These are phyloP conservation scores for Waltergamsia citrina DNA, from an alignment of 2,329 filamentous ascomycete species.

Conservation along the genomic window DNA sequence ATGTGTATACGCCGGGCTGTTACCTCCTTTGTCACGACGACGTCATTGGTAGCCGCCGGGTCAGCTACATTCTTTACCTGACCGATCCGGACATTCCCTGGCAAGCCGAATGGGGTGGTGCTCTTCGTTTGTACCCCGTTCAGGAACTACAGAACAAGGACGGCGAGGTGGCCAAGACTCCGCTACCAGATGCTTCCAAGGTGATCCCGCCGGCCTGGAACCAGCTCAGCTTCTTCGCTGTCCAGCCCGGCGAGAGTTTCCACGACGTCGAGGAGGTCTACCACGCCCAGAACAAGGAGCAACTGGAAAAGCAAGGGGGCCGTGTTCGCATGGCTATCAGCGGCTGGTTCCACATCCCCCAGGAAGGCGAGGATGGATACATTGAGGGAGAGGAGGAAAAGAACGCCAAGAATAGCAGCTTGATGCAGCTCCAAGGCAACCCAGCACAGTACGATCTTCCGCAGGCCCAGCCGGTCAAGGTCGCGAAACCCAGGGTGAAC, in stretches of 20 bases:
- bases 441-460: constrained; percentile 84
- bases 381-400: constrained; percentile 81
- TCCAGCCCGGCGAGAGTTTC: constrained; percentile 97
- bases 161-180: constrained; percentile 69
- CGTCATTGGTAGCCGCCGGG: constrained; percentile 90
- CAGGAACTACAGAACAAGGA: constrained; percentile 49
- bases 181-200: constrained; percentile 67
- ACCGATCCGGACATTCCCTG: constrained; percentile 86
- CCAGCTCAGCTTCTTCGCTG: constrained; percentile 95
- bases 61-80: constrained; percentile 96
- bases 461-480: constrained; percentile 45
- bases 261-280: constrained; percentile 99
- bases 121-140: constrained; percentile 76
- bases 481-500: constrained; percentile 28
- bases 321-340: constrained; percentile 94
- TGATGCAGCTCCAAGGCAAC: constrained; percentile 88
- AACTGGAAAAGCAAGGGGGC: constrained; percentile 59
- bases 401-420: constrained; percentile 78
- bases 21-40: constrained; percentile 96
- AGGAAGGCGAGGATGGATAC: constrained; percentile 86
- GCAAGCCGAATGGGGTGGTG: constrained; percentile 88
- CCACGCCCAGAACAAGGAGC: constrained; percentile 49
- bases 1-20: constrained; percentile 93
- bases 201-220: constrained; percentile 93
- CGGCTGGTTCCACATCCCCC: constrained; percentile 98